Evolutionary conservation across 805 yeast genomes (phyloP).

Genomic region (Metschnikowia kofuensis): DNA sequence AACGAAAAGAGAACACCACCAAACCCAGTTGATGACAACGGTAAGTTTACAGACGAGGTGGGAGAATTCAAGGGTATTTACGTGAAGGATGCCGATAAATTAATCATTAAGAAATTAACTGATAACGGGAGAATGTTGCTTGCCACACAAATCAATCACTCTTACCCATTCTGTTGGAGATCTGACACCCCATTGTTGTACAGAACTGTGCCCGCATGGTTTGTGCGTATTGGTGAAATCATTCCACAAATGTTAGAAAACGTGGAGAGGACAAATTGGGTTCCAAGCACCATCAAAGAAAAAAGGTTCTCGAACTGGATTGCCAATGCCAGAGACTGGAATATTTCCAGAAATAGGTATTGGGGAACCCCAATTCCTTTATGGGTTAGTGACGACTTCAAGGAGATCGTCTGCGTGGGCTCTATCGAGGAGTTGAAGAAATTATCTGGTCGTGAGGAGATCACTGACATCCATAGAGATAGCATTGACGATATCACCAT

Average conservation of each 20-base stretch:
- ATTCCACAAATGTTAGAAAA: conserved; percentile 87
- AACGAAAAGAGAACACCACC: conserved; percentile 72
- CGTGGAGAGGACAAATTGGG: conserved; percentile 90
- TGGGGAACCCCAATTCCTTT: conserved; percentile 99
- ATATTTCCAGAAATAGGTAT: conserved; percentile 94
- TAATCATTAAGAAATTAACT: conserved; percentile 81
- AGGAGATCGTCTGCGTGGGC: conserved; percentile 91
- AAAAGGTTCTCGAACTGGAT: conserved; percentile 98
- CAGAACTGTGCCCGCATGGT: conserved; percentile 98
- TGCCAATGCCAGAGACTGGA: conserved; percentile 99
- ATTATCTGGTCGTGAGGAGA: conserved; percentile 75
- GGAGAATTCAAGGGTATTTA: conserved; percentile 74
- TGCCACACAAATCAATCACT: conserved; percentile 84
- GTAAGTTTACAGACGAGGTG: conserved; percentile 76
- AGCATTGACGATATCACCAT: conserved; percentile 87
- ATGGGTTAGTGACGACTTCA: conserved; percentile 93
- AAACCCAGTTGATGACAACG: conserved; percentile 92
- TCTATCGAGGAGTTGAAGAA: conserved; percentile 83
- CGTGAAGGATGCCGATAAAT: conserved; percentile 94
- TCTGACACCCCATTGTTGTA: conserved; percentile 96
- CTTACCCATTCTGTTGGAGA: conserved; percentile 99
- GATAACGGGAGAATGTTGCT: conserved; percentile 71
- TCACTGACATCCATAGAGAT: conserved; percentile 93
- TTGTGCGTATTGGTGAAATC: conserved; percentile 82
- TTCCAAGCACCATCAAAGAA: conserved; percentile 84